Percentiles rank a stretch among this genome's conserved stretches.
Evolutionary conservation across 192 early-diverging fungal genomes (phyloP).

Genomic region (Rhizophagus sp.): DNA sequence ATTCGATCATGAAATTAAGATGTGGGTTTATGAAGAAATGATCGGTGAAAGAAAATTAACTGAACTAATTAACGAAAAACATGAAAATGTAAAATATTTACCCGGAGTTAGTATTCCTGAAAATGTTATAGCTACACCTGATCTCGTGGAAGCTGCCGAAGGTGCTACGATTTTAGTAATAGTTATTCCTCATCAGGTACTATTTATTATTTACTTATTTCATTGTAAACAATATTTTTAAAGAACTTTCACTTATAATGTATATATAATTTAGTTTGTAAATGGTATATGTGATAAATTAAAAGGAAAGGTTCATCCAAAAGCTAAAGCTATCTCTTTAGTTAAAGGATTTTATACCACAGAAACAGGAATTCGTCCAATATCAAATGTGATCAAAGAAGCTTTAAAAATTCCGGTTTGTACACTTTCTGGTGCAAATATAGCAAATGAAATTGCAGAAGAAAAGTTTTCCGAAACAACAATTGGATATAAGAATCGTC

Average conservation of each 20-base stretch:
- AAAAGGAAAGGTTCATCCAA: constrained; percentile 65
- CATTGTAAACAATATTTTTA: not conserved
- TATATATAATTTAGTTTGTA: constrained; percentile 64
- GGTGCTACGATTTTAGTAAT: constrained; percentile 92
- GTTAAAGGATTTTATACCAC: constrained; percentile 92
- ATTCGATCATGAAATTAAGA: constrained; percentile 81
- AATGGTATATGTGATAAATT: constrained; percentile 80
- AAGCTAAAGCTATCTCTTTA: constrained; percentile 89
- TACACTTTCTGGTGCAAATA: constrained; percentile 95
- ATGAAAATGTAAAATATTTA: constrained; percentile 92
- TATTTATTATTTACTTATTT: constrained; percentile 7
- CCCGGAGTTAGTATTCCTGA: constrained; percentile 82
- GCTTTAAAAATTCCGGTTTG: constrained; percentile 72
- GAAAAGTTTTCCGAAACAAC: constrained; percentile 97
- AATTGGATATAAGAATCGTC: constrained; percentile 70
- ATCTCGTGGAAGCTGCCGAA: constrained; percentile 73
- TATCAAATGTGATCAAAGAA: constrained; percentile 60
- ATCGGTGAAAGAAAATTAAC: constrained; percentile 83
- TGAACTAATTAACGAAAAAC: constrained; percentile 90
- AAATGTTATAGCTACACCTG: constrained; percentile 85
- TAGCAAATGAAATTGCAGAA: constrained; percentile 92
- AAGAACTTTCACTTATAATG: not conserved
- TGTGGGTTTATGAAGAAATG: constrained; percentile 97
- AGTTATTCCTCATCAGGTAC: constrained; percentile 89
- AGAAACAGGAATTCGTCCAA: constrained; percentile 74